phyloP scores from a whole-genome alignment of 1,284 basidiomycete species.

The Puccinia brachypodii region DNA sequence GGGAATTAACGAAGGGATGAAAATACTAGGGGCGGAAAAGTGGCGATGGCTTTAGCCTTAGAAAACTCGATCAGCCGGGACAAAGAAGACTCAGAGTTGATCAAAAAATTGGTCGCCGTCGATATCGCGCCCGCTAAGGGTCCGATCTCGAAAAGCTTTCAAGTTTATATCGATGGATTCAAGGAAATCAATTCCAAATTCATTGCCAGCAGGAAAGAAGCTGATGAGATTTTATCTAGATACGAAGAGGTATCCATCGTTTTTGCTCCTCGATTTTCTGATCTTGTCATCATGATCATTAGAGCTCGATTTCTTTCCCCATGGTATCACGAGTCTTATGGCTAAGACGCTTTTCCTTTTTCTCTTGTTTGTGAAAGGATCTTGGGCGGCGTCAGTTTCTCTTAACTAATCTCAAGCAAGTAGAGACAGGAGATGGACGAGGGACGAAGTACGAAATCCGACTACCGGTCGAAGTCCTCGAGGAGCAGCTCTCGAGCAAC shows the following conservation, averaged over 20 bases:
- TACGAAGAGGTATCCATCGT: constrained; percentile 15
- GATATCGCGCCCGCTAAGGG: constrained; percentile 46
- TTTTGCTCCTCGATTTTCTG: not conserved
- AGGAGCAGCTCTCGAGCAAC: constrained; percentile 37
- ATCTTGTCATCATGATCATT: too few relatives aligned
- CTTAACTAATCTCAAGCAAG: constrained; percentile 33
- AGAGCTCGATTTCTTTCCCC: too few relatives aligned
- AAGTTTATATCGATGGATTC: constrained; percentile 35
- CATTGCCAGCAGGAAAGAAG: constrained; percentile 29
- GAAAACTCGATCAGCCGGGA: not conserved
- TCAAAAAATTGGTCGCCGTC: constrained; percentile 27
- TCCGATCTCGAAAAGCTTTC: constrained; percentile 26
- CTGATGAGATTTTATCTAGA: constrained; percentile 40
- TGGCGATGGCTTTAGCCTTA: constrained; percentile 43
- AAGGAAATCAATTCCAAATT: constrained; percentile 28
- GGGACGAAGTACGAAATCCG: constrained; percentile 17
- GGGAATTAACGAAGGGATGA: not conserved
- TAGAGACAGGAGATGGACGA: not conserved
- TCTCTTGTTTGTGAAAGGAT: constrained; percentile 9
- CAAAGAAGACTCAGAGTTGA: not conserved
- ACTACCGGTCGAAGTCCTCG: constrained; percentile 31
- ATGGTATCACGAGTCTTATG: not conserved
- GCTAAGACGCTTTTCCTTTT: not conserved
- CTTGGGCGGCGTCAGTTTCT: constrained; percentile 36
- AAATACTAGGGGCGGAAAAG: constrained; percentile 44